Evolutionary conservation across 2,329 filamentous ascomycete species (phyloP).

Genomic region (Diaporthe citri): DNA sequence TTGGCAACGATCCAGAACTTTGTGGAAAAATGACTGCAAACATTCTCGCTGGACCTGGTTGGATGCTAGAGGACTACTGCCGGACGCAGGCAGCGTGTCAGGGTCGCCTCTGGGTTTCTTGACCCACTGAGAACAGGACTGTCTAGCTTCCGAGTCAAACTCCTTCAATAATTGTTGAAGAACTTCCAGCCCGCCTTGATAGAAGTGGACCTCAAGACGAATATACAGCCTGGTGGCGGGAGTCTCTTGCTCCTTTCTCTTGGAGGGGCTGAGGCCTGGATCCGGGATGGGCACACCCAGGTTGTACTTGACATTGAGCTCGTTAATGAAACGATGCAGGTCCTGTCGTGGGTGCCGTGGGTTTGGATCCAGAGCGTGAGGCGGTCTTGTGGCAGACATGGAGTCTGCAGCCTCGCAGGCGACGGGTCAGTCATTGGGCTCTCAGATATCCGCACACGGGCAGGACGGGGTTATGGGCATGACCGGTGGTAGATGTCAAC

Average conservation of each 20-base stretch:
- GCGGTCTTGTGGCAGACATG: slow-evolving; percentile 13
- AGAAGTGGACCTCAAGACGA: slow-evolving; percentile 44
- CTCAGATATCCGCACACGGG: background rate
- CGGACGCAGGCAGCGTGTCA: slow-evolving; percentile 38
- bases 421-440: slow-evolving; percentile 10
- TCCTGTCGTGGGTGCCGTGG: slow-evolving; percentile 26
- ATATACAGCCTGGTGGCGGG: slow-evolving; percentile 32
- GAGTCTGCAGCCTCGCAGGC: background rate
- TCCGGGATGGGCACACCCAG: slow-evolving; percentile 45
- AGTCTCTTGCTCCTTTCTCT: slow-evolving; percentile 40
- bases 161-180: slow-evolving; percentile 40
- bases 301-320: slow-evolving; percentile 46
- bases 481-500: background rate
- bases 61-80: slow-evolving; percentile 38
- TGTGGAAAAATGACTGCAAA: slow-evolving; percentile 45
- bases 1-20: slow-evolving; percentile 40
- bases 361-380: background rate
- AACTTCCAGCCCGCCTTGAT: slow-evolving; percentile 34
- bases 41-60: slow-evolving; percentile 40
- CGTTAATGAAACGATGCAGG: slow-evolving; percentile 39
- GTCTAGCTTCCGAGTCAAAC: slow-evolving; percentile 44
- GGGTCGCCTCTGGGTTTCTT: slow-evolving; percentile 42
- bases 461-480: background rate
- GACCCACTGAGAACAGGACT: slow-evolving; percentile 43
- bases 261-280: slow-evolving; percentile 40